These are phyloP conservation scores for Ophiostoma novo-ulmi DNA, from an alignment of 2,329 filamentous ascomycete species.

Conservation along the genomic window DNA sequence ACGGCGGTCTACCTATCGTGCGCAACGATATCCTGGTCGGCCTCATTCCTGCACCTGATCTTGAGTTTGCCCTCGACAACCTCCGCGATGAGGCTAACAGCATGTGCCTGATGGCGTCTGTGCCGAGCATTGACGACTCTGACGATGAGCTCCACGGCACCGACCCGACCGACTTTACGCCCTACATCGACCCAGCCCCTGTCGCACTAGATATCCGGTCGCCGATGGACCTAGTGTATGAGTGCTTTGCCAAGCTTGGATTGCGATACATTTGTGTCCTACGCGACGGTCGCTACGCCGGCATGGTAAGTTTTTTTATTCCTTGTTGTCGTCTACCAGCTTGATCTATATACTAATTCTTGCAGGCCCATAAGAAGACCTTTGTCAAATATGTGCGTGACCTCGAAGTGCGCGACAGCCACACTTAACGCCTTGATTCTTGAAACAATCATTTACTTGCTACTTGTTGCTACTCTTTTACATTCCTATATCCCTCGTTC, in stretches of 20 bases:
- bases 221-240: slow-evolving; percentile 91
- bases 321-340: background rate
- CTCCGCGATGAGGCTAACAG: slow-evolving; percentile 68
- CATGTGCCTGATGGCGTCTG: slow-evolving; percentile 75
- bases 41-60: slow-evolving; percentile 85
- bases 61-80: slow-evolving; percentile 86
- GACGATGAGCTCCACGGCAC: slow-evolving; percentile 46
- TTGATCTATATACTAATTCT: slow-evolving; percentile 11
- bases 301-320: slow-evolving; percentile 59
- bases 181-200: slow-evolving; percentile 86
- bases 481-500: background rate
- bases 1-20: slow-evolving; percentile 84
- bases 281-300: slow-evolving; percentile 76
- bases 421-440: background rate
- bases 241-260: slow-evolving; percentile 92
- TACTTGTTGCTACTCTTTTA: background rate
- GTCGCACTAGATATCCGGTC: slow-evolving; percentile 82
- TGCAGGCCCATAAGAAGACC: slow-evolving; percentile 85
- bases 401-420: slow-evolving; percentile 49
- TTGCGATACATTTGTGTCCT: slow-evolving; percentile 88
- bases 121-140: slow-evolving; percentile 58
- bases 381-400: slow-evolving; percentile 94
- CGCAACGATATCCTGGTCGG: slow-evolving; percentile 76
- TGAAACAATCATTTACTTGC: background rate
- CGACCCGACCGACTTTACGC: slow-evolving; percentile 79